These are phyloP conservation scores for Candida glucosophila DNA, from an alignment of 1,139 yeast genomes.

Conservation along the genomic window DNA sequence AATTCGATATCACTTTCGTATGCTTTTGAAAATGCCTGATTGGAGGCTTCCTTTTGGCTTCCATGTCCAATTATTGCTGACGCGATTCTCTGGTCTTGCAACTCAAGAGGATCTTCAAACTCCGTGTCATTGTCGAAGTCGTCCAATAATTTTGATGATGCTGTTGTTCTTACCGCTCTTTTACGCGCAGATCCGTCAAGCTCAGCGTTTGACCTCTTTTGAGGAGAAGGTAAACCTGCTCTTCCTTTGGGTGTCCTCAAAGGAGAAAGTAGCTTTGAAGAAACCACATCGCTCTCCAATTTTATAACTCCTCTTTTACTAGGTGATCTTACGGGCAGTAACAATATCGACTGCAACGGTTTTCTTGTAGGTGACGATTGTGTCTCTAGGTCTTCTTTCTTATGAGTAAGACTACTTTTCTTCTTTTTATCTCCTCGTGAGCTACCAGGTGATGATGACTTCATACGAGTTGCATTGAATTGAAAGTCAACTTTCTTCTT, in stretches of 20 bases:
- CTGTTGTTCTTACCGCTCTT: slow-evolving; percentile 28
- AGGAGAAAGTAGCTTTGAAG: slow-evolving; percentile 15
- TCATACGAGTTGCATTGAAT: too few relatives aligned
- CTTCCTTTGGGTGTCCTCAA: slow-evolving; percentile 34
- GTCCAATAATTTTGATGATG: slow-evolving; percentile 26
- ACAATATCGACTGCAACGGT: neutral
- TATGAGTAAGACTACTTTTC: neutral
- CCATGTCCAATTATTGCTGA: slow-evolving; percentile 29
- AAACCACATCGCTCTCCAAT: slow-evolving; percentile 5
- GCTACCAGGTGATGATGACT: too few relatives aligned
- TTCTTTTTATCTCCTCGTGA: neutral
- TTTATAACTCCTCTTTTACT: slow-evolving; percentile 15
- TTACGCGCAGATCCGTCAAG: slow-evolving; percentile 44
- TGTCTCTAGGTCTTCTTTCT: neutral
- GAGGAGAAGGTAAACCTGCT: slow-evolving; percentile 39
- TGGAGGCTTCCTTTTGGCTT: slow-evolving; percentile 5
- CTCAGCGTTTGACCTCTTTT: slow-evolving; percentile 29
- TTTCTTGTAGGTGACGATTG: neutral
- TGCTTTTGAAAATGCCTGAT: slow-evolving; percentile 5
- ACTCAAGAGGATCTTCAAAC: slow-evolving; percentile 17
- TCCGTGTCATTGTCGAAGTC: slow-evolving; percentile 23
- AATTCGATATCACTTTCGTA: slow-evolving; percentile 25
- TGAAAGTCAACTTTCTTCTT: too few relatives aligned
- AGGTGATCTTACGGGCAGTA: slow-evolving; percentile 11
- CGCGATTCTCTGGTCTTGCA: slow-evolving; percentile 38